Conservation (phyloP, 441 rosid genomes). For the Viola pubescens region DNA sequence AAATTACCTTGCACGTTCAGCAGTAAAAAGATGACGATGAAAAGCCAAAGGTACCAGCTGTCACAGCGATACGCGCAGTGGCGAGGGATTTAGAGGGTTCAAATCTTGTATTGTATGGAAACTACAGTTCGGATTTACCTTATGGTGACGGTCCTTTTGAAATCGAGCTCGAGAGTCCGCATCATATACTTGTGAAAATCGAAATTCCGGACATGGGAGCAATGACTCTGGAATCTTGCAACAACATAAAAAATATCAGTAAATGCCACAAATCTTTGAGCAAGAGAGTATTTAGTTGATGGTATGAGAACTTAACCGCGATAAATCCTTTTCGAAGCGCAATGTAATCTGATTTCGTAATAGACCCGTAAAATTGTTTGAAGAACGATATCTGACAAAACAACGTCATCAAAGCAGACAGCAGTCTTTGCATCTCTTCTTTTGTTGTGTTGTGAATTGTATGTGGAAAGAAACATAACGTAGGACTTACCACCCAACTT, state of each 20-base stretch:
- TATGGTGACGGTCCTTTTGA: constrained; percentile 63
- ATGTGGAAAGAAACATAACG: background rate
- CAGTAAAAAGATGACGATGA: constrained; percentile 67
- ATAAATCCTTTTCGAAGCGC: constrained; percentile 69
- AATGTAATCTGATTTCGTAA: constrained; percentile 69
- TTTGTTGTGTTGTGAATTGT: too few species aligned
- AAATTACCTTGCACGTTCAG: constrained; percentile 57
- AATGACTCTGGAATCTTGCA: constrained; percentile 34
- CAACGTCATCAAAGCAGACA: background rate
- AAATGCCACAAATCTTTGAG: too few species aligned
- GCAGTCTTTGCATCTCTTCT: background rate
- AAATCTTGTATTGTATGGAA: too few species aligned
- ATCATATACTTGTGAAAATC: constrained; percentile 61
- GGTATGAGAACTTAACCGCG: constrained; percentile 29
- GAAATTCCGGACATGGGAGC: constrained; percentile 22
- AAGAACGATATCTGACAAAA: constrained; percentile 54
- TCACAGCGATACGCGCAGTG: background rate
- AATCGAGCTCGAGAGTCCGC: constrained; percentile 55
- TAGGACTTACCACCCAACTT: constrained; percentile 56
- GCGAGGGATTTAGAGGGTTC: too few species aligned
- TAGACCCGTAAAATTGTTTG: constrained; percentile 68
- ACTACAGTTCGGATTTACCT: constrained; percentile 31
- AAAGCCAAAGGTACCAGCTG: constrained; percentile 93
- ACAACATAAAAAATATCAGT: background rate
- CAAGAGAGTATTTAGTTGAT: background rate